phyloP scores from a whole-genome alignment of 495 filamentous ascomycete genomes.

The Haplographium delicatum region DNA sequence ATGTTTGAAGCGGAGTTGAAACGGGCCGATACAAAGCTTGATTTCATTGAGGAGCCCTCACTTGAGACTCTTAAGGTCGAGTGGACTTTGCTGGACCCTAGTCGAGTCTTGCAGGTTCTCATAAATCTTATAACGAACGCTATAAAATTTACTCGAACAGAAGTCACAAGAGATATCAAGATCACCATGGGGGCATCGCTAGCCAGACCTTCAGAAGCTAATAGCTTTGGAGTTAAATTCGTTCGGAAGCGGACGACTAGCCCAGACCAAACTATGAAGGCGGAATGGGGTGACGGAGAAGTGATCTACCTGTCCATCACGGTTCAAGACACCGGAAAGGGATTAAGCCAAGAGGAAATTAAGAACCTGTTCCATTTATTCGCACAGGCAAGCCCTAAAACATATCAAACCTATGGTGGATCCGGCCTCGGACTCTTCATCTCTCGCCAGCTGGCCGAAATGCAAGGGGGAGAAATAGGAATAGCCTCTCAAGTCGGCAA shows the following conservation, averaged over 20 bases:
- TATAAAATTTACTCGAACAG: constrained; percentile 49
- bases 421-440: constrained; percentile 80
- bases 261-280: constrained; percentile 42
- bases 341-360: constrained; percentile 64
- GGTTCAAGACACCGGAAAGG: constrained; percentile 71
- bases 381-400: constrained; percentile 67
- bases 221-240: constrained; percentile 8
- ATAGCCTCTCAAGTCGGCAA: constrained; percentile 63
- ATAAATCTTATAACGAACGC: constrained; percentile 53
- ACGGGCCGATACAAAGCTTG: constrained; percentile 46
- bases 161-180: constrained; percentile 49
- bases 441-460: constrained; percentile 65
- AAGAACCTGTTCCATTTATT: constrained; percentile 73
- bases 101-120: constrained; percentile 61
- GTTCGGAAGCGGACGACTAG: constrained; percentile 26
- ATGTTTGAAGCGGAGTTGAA: constrained; percentile 57
- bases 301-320: constrained; percentile 65
- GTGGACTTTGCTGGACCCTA: constrained; percentile 75
- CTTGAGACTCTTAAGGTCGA: constrained; percentile 52
- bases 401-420: constrained; percentile 74
- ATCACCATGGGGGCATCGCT: constrained; percentile 49
- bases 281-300: constrained; percentile 65
- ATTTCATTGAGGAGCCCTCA: constrained; percentile 45
- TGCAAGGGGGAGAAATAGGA: constrained; percentile 80
- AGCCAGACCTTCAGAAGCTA: background rate